These are phyloP conservation scores for Mallotus japonicus DNA, from an alignment of 441 rosid genomes.

Conservation along the genomic window DNA sequence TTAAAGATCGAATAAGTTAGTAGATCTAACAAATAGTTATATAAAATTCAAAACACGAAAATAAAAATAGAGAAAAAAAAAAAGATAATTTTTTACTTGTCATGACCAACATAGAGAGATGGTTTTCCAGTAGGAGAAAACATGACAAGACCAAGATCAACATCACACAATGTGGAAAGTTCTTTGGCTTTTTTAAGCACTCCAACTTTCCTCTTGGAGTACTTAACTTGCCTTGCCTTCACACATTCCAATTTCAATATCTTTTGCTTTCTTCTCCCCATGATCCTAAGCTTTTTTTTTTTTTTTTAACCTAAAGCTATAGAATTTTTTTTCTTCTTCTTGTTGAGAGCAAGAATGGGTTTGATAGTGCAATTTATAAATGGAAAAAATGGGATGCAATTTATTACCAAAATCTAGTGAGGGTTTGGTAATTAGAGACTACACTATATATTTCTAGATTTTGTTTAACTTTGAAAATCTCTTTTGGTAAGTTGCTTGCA, in stretches of 20 bases:
- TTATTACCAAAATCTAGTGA: background rate
- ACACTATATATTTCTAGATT: background rate
- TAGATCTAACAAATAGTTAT: background rate
- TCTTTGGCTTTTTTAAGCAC: conserved; percentile 17
- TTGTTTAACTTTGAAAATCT: background rate
- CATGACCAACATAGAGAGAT: conserved; percentile 11
- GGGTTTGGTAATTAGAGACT: background rate
- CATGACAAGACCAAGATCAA: conserved; percentile 22
- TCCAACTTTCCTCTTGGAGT: conserved; percentile 22
- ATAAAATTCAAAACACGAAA: background rate
- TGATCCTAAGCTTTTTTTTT: background rate
- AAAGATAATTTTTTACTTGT: conserved; percentile 8
- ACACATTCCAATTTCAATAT: conserved; percentile 9
- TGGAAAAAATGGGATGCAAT: background rate
- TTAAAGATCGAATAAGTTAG: no score
- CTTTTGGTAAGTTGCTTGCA: no score
- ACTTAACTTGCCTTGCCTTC: conserved; percentile 21
- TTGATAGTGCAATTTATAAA: background rate
- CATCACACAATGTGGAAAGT: conserved; percentile 16
- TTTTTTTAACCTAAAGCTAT: background rate
- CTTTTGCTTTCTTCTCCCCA: conserved; percentile 17
- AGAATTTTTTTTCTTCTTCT: background rate
- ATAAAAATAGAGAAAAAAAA: background rate
- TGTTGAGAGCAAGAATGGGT: background rate
- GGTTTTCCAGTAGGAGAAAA: conserved; percentile 23